Base-by-base conservation (phyloP, 345 rosid genomes). In the Sisymbrium altissimum region DNA sequence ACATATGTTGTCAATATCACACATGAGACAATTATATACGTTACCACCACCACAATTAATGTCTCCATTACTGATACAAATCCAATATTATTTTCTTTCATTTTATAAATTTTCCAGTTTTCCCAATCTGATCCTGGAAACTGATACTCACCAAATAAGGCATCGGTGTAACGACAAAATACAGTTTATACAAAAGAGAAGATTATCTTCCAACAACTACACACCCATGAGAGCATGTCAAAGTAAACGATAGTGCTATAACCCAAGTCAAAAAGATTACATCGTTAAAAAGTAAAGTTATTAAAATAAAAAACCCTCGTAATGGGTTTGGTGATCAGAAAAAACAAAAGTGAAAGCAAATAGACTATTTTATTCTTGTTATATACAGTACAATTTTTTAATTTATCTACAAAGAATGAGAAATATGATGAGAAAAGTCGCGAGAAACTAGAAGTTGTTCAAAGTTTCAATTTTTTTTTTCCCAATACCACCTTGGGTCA, bases 271-370 rank as follows among this genome's bases (percentile, higher is more conserved):
- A 76, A 76, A 75, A 69, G 64, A 75, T 52, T 75, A 23, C 48
- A 54, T 64, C 30, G 13, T n/a, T n/a, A 2, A 17, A 39, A 32
- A 63, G 14, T 41, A 60, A 50, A n/a, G 73, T 57, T 65, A 30
- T 27, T 10, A 17, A 11, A 35, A 52, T 17, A 30, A 45, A 32
- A 30, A 45, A 32, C 49, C 36, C 52, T 35, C 7, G 0, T 70
- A 39, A 63, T 70, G 75, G 75, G 80, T 76, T 70, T 70, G 80
- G 80, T 70, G 80, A 76, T 76, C 75, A 36, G 71, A 76, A 45
- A 45, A 59, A 2, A 45, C 32, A 8, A 54, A 45, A 39, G 40
- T 6, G 9, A 13, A 14, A 48, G 3, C 55, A 29, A 55, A 29
- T 68, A 57, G 17, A 35, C n/a, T 7, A 55, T 33, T 50, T n/a